phyloP scores from a whole-genome alignment of 1,284 basidiomycete genomes.

The Boletus holoroseus region DNA sequence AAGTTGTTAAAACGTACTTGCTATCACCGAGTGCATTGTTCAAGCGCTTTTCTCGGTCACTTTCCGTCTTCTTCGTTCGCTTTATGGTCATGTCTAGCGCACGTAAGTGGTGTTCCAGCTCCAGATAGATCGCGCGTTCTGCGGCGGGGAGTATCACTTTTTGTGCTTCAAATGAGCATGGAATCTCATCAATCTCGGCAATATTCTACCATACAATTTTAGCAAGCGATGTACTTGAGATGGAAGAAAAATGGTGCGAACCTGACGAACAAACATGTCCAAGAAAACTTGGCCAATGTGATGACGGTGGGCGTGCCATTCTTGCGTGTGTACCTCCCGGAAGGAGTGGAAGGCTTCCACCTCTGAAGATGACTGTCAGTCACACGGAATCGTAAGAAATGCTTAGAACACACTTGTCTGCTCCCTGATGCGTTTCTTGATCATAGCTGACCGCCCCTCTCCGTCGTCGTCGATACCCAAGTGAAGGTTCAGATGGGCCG shows the following conservation, averaged over 20 bases:
- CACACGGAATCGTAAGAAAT: background rate
- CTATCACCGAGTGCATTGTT: slow-evolving; percentile 85
- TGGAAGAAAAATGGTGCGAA: slow-evolving; percentile 31
- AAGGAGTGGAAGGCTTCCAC: slow-evolving; percentile 95
- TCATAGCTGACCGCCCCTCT: slow-evolving; percentile 69
- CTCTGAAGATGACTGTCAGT: slow-evolving; percentile 40
- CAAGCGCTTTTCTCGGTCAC: slow-evolving; percentile 85
- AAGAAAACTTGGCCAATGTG: slow-evolving; percentile 81
- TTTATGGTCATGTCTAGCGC: slow-evolving; percentile 86
- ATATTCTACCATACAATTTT: slow-evolving; percentile 60
- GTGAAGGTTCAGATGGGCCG: slow-evolving; percentile 80
- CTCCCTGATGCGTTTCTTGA: slow-evolving; percentile 77
- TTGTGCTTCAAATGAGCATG: slow-evolving; percentile 65
- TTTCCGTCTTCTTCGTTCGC: slow-evolving; percentile 79
- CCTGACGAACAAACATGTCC: slow-evolving; percentile 80
- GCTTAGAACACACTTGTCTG: slow-evolving; percentile 60
- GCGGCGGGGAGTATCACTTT: slow-evolving; percentile 80
- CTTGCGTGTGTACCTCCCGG: slow-evolving; percentile 85
- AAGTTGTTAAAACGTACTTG: slow-evolving; percentile 48
- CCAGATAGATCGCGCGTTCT: slow-evolving; percentile 91
- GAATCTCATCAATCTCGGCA: slow-evolving; percentile 95
- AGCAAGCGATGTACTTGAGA: slow-evolving; percentile 5
- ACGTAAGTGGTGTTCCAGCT: slow-evolving; percentile 91
- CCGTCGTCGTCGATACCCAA: slow-evolving; percentile 86
- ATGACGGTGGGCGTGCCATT: slow-evolving; percentile 89